A percentile compares a stretch with the other conserved stretches of the same genome.
phyloP scores from a whole-genome alignment of 2,329 filamentous ascomycete species.

The Fusarium pilosicola region DNA sequence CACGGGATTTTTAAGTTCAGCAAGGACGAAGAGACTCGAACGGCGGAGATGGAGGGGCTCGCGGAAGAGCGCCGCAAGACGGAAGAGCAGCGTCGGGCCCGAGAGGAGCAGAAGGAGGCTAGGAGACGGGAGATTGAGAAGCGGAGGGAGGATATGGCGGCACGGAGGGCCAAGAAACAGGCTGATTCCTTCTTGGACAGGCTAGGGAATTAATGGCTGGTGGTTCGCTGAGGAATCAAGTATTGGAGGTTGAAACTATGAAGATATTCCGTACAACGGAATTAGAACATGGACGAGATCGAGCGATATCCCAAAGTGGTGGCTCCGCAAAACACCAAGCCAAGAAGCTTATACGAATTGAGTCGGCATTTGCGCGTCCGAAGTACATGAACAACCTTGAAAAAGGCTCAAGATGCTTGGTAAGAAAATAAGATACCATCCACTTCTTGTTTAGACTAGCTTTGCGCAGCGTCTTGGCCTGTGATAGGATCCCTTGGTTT shows the following conservation, averaged over 20 bases:
- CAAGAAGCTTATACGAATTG: slow-evolving; percentile 18
- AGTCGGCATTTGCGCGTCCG: slow-evolving; percentile 12
- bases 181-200: slow-evolving; percentile 78
- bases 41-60: slow-evolving; percentile 79
- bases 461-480: slow-evolving; percentile 1
- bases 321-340: slow-evolving; percentile 22
- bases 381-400: slow-evolving; percentile 6
- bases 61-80: slow-evolving; percentile 74
- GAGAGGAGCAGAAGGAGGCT: slow-evolving; percentile 66
- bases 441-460: slow-evolving; percentile 24
- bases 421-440: slow-evolving; percentile 5
- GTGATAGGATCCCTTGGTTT: slow-evolving; percentile 3
- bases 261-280: slow-evolving; percentile 21
- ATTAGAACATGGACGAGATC: slow-evolving; percentile 18
- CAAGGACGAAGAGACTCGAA: slow-evolving; percentile 73
- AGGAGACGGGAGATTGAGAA: slow-evolving; percentile 72
- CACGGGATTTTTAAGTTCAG: slow-evolving; percentile 93
- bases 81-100: slow-evolving; percentile 67
- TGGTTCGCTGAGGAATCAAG: slow-evolving; percentile 9
- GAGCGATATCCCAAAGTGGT: slow-evolving; percentile 19
- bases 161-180: slow-evolving; percentile 69
- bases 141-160: slow-evolving; percentile 70
- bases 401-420: slow-evolving; percentile 9
- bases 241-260: neutral
- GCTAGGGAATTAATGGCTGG: slow-evolving; percentile 47